phyloP scores from a whole-genome alignment of 345 rosid species.

The Dimocarpus longan region DNA sequence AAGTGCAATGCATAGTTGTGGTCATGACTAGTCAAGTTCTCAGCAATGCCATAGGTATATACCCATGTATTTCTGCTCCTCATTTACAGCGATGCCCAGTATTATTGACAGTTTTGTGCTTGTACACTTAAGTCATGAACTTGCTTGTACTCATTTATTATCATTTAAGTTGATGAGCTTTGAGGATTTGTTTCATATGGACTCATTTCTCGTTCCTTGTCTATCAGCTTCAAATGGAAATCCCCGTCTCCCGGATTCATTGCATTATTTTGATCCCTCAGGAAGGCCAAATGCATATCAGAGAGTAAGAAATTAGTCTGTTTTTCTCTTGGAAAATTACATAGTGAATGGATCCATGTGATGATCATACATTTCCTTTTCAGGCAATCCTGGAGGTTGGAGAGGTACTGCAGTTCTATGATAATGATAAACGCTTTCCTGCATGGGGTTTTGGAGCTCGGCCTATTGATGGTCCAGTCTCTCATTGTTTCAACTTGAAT shows the following conservation, averaged over 20 bases:
- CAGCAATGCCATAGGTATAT: neutral
- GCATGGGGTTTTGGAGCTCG: constrained; percentile 99
- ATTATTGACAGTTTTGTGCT: neutral
- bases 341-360: constrained; percentile 2
- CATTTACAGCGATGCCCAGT: neutral
- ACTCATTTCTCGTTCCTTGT: constrained; percentile 24
- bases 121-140: neutral
- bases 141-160: neutral
- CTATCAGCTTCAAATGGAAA: constrained; percentile 82
- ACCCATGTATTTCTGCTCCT: constrained; percentile 14
- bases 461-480: constrained; percentile 94
- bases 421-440: constrained; percentile 75
- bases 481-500: constrained; percentile 91
- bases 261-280: constrained; percentile 61
- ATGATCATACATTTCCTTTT: constrained; percentile 16
- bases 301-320: constrained; percentile 36
- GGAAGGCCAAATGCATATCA: constrained; percentile 62
- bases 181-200: neutral
- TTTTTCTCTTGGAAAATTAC: constrained; percentile 6
- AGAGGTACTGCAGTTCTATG: constrained; percentile 88
- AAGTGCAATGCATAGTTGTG: neutral
- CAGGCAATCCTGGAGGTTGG: constrained; percentile 92
- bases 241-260: constrained; percentile 74
- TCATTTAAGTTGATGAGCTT: neutral
- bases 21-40: constrained; percentile 5